phyloP scores from a whole-genome alignment of 2,329 filamentous ascomycete genomes.

The Penicillium digitatum region DNA sequence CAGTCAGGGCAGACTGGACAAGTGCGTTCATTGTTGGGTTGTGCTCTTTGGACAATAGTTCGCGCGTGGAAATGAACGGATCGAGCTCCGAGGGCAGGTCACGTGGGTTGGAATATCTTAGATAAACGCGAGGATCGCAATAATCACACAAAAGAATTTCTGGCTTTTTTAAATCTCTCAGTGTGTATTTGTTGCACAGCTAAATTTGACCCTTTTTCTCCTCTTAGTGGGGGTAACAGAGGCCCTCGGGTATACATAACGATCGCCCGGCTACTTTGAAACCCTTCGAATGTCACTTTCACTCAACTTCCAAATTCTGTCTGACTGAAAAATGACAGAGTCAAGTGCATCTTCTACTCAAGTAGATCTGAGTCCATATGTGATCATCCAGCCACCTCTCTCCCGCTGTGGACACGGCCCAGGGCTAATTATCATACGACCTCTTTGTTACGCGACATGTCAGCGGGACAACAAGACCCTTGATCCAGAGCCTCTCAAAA shows the following conservation, averaged over 20 bases:
- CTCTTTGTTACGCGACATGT: slow-evolving; percentile 28
- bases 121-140: background rate
- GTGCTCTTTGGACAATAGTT: background rate
- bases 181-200: background rate
- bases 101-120: background rate
- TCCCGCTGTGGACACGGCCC: slow-evolving; percentile 50
- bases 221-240: background rate
- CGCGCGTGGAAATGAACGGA: background rate
- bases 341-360: background rate
- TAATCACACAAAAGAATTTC: background rate
- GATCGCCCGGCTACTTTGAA: background rate
- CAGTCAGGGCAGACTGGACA: slow-evolving; percentile 38
- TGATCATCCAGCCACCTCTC: slow-evolving; percentile 41
- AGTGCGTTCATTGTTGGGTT: slow-evolving; percentile 38
- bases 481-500: slow-evolving; percentile 56
- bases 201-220: background rate
- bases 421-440: slow-evolving; percentile 46
- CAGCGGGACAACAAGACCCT: slow-evolving; percentile 37
- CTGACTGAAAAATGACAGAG: background rate
- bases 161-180: background rate
- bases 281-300: background rate
- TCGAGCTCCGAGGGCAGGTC: slow-evolving; percentile 3
- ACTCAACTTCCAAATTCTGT: background rate
- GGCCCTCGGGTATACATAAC: background rate
- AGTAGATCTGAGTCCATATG: slow-evolving; percentile 4